phyloP scores from a whole-genome alignment of 148 eudicot genomes.

The Nepenthes gracilis region DNA sequence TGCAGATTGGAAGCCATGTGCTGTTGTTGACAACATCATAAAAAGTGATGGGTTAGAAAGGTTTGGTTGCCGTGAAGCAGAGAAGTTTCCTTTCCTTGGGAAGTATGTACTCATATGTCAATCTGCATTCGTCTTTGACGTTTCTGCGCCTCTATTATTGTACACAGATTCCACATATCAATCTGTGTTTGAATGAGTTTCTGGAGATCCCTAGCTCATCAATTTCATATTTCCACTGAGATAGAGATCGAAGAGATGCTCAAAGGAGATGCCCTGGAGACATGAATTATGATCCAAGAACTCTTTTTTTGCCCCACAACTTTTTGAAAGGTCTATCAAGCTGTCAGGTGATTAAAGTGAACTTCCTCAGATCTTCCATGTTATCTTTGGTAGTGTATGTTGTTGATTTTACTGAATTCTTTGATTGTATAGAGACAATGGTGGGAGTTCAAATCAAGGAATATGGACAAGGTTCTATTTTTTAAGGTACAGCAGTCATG shows the following conservation, averaged over 20 bases:
- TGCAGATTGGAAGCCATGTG: constrained; percentile 34
- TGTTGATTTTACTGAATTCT: constrained; percentile 10
- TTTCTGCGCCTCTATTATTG: background rate
- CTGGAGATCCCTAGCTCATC: background rate
- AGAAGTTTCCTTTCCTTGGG: constrained; percentile 68
- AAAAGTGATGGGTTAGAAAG: constrained; percentile 46
- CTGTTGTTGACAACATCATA: constrained; percentile 15
- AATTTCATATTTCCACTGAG: constrained; percentile 4
- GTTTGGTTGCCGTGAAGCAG: constrained; percentile 66
- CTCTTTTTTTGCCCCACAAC: constrained; percentile 71
- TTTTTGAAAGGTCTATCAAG: constrained; percentile 61
- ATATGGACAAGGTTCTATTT: constrained; percentile 98
- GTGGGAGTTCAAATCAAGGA: constrained; percentile 98
- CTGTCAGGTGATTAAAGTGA: constrained; percentile 54
- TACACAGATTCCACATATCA: background rate
- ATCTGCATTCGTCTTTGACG: background rate
- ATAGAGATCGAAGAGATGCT: constrained; percentile 73
- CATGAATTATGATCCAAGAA: constrained; percentile 68
- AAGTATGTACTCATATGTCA: constrained; percentile 39
- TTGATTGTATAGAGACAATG: constrained; percentile 68
- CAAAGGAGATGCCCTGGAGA: constrained; percentile 67
- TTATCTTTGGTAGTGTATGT: background rate
- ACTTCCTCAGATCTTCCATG: background rate
- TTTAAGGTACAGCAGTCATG: constrained; percentile 56
- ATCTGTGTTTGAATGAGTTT: background rate